Percentiles rank a stretch among this genome's conserved stretches.
phyloP scores from a whole-genome alignment of 352 stramenopile genomes.

The Globisporangium rhizosaccharum region DNA sequence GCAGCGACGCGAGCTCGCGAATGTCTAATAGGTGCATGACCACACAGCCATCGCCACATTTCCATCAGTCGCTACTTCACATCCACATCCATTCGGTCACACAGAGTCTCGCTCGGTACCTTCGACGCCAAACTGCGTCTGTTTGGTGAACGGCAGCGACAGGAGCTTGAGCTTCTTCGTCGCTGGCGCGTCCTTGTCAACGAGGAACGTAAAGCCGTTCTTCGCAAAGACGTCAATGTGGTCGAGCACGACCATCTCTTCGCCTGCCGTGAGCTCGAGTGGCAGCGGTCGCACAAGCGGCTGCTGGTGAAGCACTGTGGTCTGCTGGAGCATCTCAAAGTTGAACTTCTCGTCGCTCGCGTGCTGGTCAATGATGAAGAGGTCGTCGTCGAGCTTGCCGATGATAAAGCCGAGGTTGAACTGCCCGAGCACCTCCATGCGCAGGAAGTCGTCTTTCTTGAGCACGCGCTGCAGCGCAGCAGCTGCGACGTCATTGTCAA shows the following conservation, averaged over 20 bases:
- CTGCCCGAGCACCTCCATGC: constrained; percentile 93
- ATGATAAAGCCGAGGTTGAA: constrained; percentile 99
- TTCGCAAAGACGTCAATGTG: constrained; percentile 91
- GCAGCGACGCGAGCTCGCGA: constrained; percentile 79
- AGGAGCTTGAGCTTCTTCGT: constrained; percentile 67
- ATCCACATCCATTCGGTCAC: background rate
- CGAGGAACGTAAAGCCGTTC: constrained; percentile 91
- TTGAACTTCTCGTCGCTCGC: constrained; percentile 95
- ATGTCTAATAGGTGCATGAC: constrained; percentile 52
- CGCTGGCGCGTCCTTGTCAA: constrained; percentile 38
- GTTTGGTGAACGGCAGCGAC: constrained; percentile 85
- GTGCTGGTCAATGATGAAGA: constrained; percentile 99
- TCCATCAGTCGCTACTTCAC: background rate
- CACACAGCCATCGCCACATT: background rate
- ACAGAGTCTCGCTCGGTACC: constrained; percentile 18
- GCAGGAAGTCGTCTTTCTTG: constrained; percentile 89
- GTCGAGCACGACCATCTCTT: constrained; percentile 94
- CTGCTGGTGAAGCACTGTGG: constrained; percentile 93
- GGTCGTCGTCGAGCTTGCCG: constrained; percentile 78
- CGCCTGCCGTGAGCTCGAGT: constrained; percentile 88
- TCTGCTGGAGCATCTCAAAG: constrained; percentile 66
- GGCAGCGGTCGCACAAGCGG: constrained; percentile 89
- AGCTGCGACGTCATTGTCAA: constrained; percentile 41
- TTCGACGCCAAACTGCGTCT: constrained; percentile 81
- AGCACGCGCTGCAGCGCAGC: constrained; percentile 67